phyloP scores from a whole-genome alignment of 805 yeast genomes.

The Kodamaea hsintzibuensis region DNA sequence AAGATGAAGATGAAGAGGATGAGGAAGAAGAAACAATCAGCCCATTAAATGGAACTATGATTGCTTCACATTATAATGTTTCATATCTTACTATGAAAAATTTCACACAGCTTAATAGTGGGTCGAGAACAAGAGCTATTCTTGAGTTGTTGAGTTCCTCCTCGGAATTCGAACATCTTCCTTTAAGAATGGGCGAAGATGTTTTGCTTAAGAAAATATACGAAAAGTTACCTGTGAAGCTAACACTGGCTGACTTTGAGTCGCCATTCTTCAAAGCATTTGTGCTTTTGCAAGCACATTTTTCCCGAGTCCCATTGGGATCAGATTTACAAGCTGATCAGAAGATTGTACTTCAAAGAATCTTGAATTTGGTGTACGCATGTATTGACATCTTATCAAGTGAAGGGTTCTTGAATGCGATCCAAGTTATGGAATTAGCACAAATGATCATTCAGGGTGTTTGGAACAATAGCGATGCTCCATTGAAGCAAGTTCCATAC shows the following conservation, averaged over 20 bases:
- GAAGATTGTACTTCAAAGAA: conserved; percentile 47
- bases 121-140: conserved; percentile 59
- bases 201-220: conserved; percentile 49
- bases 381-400: conserved; percentile 75
- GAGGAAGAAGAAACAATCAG: conserved; percentile 42
- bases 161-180: conserved; percentile 66
- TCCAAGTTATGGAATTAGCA: conserved; percentile 79
- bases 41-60: conserved; percentile 70
- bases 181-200: conserved; percentile 64
- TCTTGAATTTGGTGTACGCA: conserved; percentile 59
- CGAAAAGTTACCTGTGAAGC: conserved; percentile 63
- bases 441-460: conserved; percentile 88
- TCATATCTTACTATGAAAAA: conserved; percentile 68
- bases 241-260: conserved; percentile 35
- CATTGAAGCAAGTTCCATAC: conserved; percentile 80
- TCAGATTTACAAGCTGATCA: conserved; percentile 60
- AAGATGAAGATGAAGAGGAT: conserved; percentile 37
- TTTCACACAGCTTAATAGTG: conserved; percentile 52
- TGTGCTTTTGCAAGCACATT: conserved; percentile 76
- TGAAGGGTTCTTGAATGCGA: conserved; percentile 77
- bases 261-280: conserved; percentile 71
- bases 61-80: conserved; percentile 72
- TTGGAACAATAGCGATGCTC: conserved; percentile 72
- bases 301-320: conserved; percentile 64
- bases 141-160: conserved; percentile 68